Evolutionary conservation across 2,329 filamentous ascomycete species (phyloP).

Genomic region (Fusarium goolgardi): DNA sequence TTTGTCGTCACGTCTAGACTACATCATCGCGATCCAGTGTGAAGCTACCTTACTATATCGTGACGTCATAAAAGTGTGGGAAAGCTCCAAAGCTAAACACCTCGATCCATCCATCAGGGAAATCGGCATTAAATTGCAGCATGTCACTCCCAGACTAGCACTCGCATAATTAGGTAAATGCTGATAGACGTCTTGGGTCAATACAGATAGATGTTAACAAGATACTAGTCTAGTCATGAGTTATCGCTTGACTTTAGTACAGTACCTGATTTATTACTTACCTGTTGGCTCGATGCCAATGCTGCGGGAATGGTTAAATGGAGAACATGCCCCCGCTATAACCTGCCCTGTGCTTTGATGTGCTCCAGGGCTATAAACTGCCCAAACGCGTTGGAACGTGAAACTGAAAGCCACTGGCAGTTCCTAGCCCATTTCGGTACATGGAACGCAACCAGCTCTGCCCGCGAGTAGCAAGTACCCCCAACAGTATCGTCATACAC

Average conservation of each 20-base stretch:
- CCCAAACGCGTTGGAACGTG: constrained; percentile 21
- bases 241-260: not conserved
- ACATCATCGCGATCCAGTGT: constrained; percentile 42
- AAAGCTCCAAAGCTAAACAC: constrained; percentile 2
- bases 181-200: not conserved
- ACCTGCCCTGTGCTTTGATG: constrained; percentile 32
- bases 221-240: not conserved
- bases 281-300: constrained; percentile 7
- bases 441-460: too few relatives aligned
- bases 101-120: constrained; percentile 7
- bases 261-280: not conserved
- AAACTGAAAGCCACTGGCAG: constrained; percentile 10
- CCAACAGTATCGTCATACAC: constrained; percentile 43
- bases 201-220: not conserved
- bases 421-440: not conserved
- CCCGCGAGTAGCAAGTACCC: constrained; percentile 15
- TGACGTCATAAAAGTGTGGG: constrained; percentile 43
- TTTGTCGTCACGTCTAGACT: constrained; percentile 39
- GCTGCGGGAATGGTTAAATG: constrained; percentile 1
- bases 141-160: not conserved
- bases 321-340: constrained; percentile 2
- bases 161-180: not conserved
- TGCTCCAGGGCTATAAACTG: constrained; percentile 25
- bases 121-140: not conserved
- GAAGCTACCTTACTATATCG: constrained; percentile 19